Base-by-base conservation (phyloP, 1,139 yeast genomes). In the Suhomyces anneliseae region DNA sequence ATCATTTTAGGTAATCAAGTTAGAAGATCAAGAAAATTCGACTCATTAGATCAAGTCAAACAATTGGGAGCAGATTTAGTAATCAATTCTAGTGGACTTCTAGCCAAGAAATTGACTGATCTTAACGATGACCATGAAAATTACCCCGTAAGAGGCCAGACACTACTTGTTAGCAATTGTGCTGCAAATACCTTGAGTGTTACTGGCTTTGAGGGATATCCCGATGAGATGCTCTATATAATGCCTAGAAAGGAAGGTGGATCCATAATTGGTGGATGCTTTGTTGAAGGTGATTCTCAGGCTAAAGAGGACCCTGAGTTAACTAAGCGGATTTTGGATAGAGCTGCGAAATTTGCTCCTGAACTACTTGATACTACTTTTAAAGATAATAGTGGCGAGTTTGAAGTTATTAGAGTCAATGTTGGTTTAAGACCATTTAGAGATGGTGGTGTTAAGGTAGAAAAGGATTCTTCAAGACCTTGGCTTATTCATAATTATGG, bases 221-320 rank as follows among this genome's bases (percentile, higher is more conserved):
- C 66, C 1, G 53, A 68, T 41, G 83, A 79, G 52, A 51, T 61
- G 51, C 60, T 78, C 29, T 79, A 79, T 52, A 60, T 76, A 14
- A 72, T 79, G 72, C 83, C 84, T 7, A 60, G 83, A 41, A 70
- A 72, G 48, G 83, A 79, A 58, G 83, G 83, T 11, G 83, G 82
- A 2, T 64, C 75, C 24, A 73, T 78, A 29, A 69, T 79, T 42
- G 84, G 83, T 1, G 84, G 83, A 1, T 72, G 79, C 51, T 72
- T 74, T 53, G 54, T 62, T 14, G 54, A 52, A 1, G 53, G 65
- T 33, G 62, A 60, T 36, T 58, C 58, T 39, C 54, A 58, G 19
- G 54, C 56, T 1, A 53, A 54, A 1, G 74, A 66, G 45, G 78
- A 76, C 50, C 52, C 54, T 3, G 72, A 54, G 26, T 62, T 76